Base-by-base conservation (phyloP, 2,329 filamentous ascomycete species). In the Penicillium digitatum region DNA sequence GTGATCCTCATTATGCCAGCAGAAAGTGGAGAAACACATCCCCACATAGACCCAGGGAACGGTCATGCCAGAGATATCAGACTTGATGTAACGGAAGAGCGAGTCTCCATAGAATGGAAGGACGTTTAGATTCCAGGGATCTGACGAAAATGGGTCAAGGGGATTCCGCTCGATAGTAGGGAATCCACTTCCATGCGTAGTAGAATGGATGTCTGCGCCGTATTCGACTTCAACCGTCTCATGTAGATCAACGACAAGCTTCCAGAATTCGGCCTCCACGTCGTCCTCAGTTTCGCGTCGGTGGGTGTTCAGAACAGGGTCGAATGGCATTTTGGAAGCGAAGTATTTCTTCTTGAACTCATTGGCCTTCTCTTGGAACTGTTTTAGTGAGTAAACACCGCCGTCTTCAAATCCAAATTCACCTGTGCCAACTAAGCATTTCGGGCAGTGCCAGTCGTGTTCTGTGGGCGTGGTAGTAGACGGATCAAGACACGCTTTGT, bases 11-110 rank as follows among this genome's bases (percentile, higher is more conserved):
- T 96, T 96, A 72, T 99, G 94, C 94, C 94, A 99, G 74, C 94
- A 99, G 69, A 99, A 99, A 0, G 94, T 97, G 0, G 94, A 99
- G 71, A 99, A 99, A 37, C 95, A 95, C 94, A 99, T 99, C 58
- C 94, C 94, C 4, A 99, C 94, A 69, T 99, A 99, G 3, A 99
- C 85, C 94, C 94, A 99, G 0, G 94, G 94, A 8, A 99, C 93
- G 0, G 94, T 99, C 94, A 99, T 99, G 35, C 94, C 94, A 2
- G 94, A 97, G 50, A 99, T 95, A 69, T 99, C 94, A 0, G 93
- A 90, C 72, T 97, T 97, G 79, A 99, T 97, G 66, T 99, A 90
- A 46, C 93, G 85, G 78, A 99, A 99, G 1, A 99, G 79, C 45
- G 92, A 96, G 49, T 97, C 93, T 1, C 88, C 85, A 62, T 96